Conservation (phyloP, 179 eudicot species). For the Camellia oleifera region DNA sequence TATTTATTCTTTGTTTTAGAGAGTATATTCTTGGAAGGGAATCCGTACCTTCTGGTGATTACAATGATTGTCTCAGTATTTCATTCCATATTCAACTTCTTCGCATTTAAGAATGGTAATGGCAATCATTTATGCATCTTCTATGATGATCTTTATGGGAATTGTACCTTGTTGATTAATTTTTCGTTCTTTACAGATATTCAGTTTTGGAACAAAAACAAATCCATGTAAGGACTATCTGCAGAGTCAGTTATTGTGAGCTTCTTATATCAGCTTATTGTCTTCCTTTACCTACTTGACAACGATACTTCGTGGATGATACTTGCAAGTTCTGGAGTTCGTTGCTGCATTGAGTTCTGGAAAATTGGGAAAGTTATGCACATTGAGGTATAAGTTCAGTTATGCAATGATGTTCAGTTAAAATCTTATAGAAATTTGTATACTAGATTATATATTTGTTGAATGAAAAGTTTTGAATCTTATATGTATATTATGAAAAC, state of each 20-base stretch:
- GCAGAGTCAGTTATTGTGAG: too few species aligned
- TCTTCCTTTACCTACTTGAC: slow-evolving; percentile 92
- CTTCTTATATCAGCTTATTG: slow-evolving; percentile 52
- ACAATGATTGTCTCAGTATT: slow-evolving; percentile 22
- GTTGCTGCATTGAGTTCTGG: slow-evolving; percentile 97
- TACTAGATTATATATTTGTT: too few species aligned
- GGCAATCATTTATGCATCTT: not conserved
- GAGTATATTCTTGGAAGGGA: slow-evolving; percentile 32
- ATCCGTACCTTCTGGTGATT: too few species aligned
- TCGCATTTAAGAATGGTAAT: slow-evolving; percentile 96
- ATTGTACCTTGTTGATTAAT: too few species aligned
- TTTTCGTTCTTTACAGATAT: too few species aligned
- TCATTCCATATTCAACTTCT: slow-evolving; percentile 87
- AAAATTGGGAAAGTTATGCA: slow-evolving; percentile 99
- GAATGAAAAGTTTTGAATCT: too few species aligned
- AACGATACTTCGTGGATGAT: slow-evolving; percentile 99
- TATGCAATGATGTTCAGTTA: not conserved
- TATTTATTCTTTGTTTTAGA: slow-evolving; percentile 37
- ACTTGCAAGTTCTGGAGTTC: slow-evolving; percentile 89
- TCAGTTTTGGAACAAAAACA: too few species aligned
- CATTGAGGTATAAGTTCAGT: slow-evolving; percentile 64
- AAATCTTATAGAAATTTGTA: too few species aligned
- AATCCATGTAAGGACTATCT: too few species aligned
- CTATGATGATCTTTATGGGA: too few species aligned
- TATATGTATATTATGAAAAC: too few species aligned